Evolutionary conservation across 768 basidiomycete species (phyloP), one percentile per base, ranked within the genome.

Genomic region (Melanogaster broomeanus): DNA sequence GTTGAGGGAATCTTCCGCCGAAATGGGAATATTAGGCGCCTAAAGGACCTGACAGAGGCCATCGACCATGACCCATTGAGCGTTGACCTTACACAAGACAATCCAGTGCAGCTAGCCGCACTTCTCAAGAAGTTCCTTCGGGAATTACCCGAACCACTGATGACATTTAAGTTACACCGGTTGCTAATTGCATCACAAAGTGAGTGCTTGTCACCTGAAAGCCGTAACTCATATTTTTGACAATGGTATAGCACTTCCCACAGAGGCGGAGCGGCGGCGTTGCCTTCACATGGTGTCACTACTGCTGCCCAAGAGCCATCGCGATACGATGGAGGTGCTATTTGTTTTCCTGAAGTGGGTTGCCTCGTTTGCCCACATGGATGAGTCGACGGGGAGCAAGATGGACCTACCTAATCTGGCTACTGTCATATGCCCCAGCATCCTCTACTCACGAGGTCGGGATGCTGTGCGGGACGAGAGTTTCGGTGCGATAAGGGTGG

Each of bases 291-390:
- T 96, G 58, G 76, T 94, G 15, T 87, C 88, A 37, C 75, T 95
- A 50, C 75, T 98, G 8, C 74, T 99, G 63, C 97, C 97, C 30
- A 93, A 93, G 73, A 82, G 84, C 55, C 92, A 99, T 68, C 87
- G 97, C 56, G 97, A 99, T 71, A 98, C 96, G 18, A 85, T 97
- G 83, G 97, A 99, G 71, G 92, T 97, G 45, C 75, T 99, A 45
- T 98, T 97, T 65, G 95, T 97, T 27, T 99, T 99, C 76, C 79
- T 99, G 59, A 97, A 98, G 72, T 99, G 97, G 97, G 97, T 99
- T 11, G 96, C 96, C 10, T 97, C 94, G 2, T 99, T 99, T 68
- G 93, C 97, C 43, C 96, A 99, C 71, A 85, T 95, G 76, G 95
- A 98, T 63, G 93, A 94, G 60, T 91, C 92, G 64, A 98, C 96